Evolutionary conservation across 805 yeast genomes (phyloP).

Genomic region (Vanderwaltozyma tropicalis): DNA sequence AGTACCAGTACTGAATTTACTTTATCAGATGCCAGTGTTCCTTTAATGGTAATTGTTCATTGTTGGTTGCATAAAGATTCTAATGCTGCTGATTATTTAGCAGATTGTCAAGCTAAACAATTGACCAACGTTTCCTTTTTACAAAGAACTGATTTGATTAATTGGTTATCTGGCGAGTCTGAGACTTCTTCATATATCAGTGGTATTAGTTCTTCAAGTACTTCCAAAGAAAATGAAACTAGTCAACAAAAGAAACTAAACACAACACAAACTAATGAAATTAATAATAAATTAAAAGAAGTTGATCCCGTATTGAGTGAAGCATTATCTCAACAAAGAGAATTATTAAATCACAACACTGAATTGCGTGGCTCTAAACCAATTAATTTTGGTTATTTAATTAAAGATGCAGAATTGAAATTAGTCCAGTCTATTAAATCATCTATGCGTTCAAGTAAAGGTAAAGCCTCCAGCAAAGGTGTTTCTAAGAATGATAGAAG

Average conservation of each 20-base stretch:
- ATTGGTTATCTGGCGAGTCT: slow-evolving; percentile 69
- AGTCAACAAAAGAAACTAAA: not conserved
- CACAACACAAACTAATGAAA: not conserved
- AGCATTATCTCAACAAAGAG: slow-evolving; percentile 34
- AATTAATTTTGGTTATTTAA: slow-evolving; percentile 56
- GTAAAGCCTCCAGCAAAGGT: slow-evolving; percentile 13
- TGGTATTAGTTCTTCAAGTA: slow-evolving; percentile 2
- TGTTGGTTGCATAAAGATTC: slow-evolving; percentile 71
- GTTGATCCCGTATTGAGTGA: slow-evolving; percentile 28
- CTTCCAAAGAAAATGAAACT: not conserved
- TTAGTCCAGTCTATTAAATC: slow-evolving; percentile 43
- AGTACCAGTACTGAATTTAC: slow-evolving; percentile 45
- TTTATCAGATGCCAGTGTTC: slow-evolving; percentile 38
- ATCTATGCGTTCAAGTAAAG: slow-evolving; percentile 17
- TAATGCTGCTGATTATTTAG: slow-evolving; percentile 71
- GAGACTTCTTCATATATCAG: slow-evolving; percentile 47
- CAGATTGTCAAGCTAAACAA: slow-evolving; percentile 52
- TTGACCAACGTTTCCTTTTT: slow-evolving; percentile 68
- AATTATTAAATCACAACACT: slow-evolving; percentile 47
- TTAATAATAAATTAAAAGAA: slow-evolving; percentile 6
- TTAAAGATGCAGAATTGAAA: slow-evolving; percentile 53
- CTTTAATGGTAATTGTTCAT: slow-evolving; percentile 53
- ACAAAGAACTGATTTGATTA: slow-evolving; percentile 73
- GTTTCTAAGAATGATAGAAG: not conserved
- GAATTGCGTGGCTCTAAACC: slow-evolving; percentile 56